These are phyloP conservation scores for Kwoniella dendrophila DNA, from an alignment of 768 basidiomycete species.

Conservation along the genomic window DNA sequence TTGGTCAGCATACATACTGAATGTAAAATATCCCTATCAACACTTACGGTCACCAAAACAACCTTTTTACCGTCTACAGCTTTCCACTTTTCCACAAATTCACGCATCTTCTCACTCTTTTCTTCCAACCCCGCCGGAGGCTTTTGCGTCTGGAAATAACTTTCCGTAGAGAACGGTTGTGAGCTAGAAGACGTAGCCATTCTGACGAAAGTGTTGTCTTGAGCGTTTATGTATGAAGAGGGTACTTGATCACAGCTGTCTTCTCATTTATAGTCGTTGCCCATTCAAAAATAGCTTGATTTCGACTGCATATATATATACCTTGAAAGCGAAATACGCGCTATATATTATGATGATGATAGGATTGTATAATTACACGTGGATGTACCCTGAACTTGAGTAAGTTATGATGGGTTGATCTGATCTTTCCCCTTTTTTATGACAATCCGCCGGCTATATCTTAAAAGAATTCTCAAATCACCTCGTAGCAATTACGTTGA, in stretches of 20 bases:
- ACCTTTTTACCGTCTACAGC: slow-evolving; percentile 68
- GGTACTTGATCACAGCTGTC: no score
- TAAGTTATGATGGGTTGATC: background rate
- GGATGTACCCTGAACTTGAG: no score
- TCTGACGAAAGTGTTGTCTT: no score
- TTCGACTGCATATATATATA: no score
- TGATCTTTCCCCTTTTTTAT: background rate
- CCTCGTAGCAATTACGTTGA: background rate
- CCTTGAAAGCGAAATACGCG: no score
- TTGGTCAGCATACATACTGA: no score
- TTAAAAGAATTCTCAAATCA: no score
- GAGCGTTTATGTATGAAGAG: no score
- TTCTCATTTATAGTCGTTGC: no score
- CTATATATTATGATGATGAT: no score
- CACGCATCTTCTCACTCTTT: slow-evolving; percentile 66
- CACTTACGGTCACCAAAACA: slow-evolving; percentile 86
- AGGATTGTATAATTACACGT: background rate
- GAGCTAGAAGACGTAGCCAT: slow-evolving; percentile 5
- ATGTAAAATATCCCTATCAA: background rate
- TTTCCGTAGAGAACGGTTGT: slow-evolving; percentile 73
- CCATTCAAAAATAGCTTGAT: no score
- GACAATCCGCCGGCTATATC: background rate
- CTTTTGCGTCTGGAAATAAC: slow-evolving; percentile 85
- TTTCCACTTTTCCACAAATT: slow-evolving; percentile 71
- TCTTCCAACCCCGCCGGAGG: slow-evolving; percentile 73